Base-by-base conservation (phyloP, 441 rosid species). In the Aleurites moluccanus region DNA sequence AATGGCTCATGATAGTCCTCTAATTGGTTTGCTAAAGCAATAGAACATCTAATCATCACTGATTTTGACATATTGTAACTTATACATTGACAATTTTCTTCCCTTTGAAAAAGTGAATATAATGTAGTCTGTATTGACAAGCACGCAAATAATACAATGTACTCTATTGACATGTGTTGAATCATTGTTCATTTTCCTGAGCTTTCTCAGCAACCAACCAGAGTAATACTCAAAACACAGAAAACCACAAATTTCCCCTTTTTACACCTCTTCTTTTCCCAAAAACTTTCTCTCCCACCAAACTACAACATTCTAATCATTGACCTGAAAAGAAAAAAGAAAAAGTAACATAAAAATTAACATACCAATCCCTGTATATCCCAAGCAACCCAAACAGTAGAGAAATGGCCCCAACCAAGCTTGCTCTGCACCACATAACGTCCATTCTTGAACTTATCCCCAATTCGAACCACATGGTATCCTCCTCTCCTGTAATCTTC, bases 371-470 rank as follows among this genome's bases (percentile, higher is more conserved):
- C 74, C 2, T 80, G 85, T 40, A 82, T 83, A 68, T 89, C 92
- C 90, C 93, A 91, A 53, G 92, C 88, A 52, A 91, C 91, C 91
- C 96, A 91, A 16, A 89, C 93, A 59, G 93, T 89, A 59, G 93
- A 89, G 84, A 91, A 91, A 79, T 89, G 92, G 3, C 93, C 93
- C 96, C 96, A 89, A 6, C 93, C 93, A 53, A 91, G 93, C 86
- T 88, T 89, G 23, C 81, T 75, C 78, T 87, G 92, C 44, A 87
- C 92, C 30, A 87, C 86, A 71, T 89, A 89, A 45, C 90, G 84
- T 2, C 91, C 96, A 74, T 83, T 83, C 80, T 86, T 89, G 80
- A 91, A 91, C 9, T 81, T 62, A 69, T 91, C 93, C 3, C 90
- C 92, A 16, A 91, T 70, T 44, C 80, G 73, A 30, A 91, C 90